Evolutionary conservation across 768 basidiomycete species (phyloP).

Genomic region (Fibroporia radiculosa): DNA sequence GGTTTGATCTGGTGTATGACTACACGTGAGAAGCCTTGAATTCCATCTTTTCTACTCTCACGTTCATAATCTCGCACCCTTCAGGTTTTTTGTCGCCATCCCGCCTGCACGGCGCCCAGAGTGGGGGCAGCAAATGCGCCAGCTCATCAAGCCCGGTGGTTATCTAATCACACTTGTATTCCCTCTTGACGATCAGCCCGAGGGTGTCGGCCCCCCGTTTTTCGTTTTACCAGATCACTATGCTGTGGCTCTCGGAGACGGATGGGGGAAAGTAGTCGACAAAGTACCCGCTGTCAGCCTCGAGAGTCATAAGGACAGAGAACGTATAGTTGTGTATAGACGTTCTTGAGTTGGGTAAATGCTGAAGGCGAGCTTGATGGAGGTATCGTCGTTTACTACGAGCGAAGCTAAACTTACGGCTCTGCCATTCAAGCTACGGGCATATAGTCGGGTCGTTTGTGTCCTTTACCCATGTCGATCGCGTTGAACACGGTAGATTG

Average conservation of each 20-base stretch:
- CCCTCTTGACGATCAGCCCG: constrained; percentile 38
- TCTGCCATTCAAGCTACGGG: no score
- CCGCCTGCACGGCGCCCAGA: constrained; percentile 41
- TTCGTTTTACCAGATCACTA: constrained; percentile 53
- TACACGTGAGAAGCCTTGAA: constrained; percentile 38
- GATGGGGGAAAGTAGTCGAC: constrained; percentile 49
- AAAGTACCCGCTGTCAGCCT: constrained; percentile 38
- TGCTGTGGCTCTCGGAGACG: constrained; percentile 35
- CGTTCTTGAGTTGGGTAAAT: constrained; percentile 15
- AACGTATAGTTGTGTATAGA: constrained; percentile 50
- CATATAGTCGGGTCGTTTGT: no score
- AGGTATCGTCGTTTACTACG: no score
- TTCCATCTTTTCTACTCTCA: background rate
- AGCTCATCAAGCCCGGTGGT: constrained; percentile 53
- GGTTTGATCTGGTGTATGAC: constrained; percentile 56
- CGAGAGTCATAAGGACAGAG: constrained; percentile 36
- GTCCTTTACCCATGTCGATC: no score
- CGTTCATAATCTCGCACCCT: background rate
- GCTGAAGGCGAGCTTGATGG: no score
- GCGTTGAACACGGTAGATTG: no score
- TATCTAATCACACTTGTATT: constrained; percentile 53
- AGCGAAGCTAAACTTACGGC: no score
- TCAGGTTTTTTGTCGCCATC: constrained; percentile 68
- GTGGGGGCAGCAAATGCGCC: constrained; percentile 53
- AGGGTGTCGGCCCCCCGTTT: constrained; percentile 52